Evolutionary conservation across 208 protist genomes (phyloP).

Genomic region (Spironucleus salmonicida): DNA sequence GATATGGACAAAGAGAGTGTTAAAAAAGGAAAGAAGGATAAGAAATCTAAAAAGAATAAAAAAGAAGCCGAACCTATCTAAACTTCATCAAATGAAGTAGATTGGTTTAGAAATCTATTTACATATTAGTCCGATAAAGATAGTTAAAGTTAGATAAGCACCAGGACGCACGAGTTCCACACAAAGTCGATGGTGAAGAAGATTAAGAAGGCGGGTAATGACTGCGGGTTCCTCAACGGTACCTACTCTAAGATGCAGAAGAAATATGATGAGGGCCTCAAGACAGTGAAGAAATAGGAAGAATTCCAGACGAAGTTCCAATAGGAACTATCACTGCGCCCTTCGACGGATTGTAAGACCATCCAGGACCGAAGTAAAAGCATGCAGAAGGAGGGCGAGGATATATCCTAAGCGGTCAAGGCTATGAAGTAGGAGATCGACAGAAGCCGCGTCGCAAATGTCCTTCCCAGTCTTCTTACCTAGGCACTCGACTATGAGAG

Average conservation of each 20-base stretch:
- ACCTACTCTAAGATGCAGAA: background rate
- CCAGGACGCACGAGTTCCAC: background rate
- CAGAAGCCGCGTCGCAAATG: background rate
- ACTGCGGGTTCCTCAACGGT: background rate
- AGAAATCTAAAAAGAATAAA: background rate
- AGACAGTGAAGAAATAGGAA: background rate
- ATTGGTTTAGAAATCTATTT: background rate
- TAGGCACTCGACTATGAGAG: background rate
- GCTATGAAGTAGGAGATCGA: background rate
- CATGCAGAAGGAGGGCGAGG: background rate
- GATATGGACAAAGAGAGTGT: background rate
- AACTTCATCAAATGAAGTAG: background rate
- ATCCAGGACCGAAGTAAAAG: background rate
- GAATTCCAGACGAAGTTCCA: background rate
- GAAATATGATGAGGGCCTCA: background rate
- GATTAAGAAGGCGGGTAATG: background rate
- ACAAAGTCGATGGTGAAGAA: background rate
- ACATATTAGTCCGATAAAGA: background rate
- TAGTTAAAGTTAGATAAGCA: background rate
- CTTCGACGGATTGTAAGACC: background rate
- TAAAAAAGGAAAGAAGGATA: background rate
- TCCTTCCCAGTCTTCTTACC: background rate
- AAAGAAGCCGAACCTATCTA: background rate
- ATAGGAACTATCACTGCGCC: background rate
- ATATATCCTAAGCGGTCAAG: background rate